These are phyloP conservation scores for Candida glucosophila DNA, from an alignment of 1,139 yeast genomes.

Conservation along the genomic window DNA sequence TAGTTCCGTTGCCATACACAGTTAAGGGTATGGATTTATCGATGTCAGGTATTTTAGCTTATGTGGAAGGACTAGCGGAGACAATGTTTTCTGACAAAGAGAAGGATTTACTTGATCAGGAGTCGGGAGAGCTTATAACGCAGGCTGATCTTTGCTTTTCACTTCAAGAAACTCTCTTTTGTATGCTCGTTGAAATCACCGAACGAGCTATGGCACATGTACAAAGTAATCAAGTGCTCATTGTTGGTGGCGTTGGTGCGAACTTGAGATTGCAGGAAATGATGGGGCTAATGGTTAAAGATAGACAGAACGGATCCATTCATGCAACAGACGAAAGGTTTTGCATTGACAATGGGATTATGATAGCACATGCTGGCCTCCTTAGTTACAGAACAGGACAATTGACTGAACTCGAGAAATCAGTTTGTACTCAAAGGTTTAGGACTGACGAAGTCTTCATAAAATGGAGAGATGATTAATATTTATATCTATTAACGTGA, in stretches of 20 bases:
- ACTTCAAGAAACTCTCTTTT: slow-evolving; percentile 82
- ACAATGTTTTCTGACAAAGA: slow-evolving; percentile 52
- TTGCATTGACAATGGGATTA: slow-evolving; percentile 94
- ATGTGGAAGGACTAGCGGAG: slow-evolving; percentile 71
- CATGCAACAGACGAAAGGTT: slow-evolving; percentile 95
- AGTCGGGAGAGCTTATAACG: slow-evolving; percentile 52
- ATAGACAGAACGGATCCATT: slow-evolving; percentile 70
- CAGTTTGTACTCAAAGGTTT: slow-evolving; percentile 88
- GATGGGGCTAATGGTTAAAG: slow-evolving; percentile 92
- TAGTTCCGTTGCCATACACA: slow-evolving; percentile 82
- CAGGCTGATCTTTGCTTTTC: slow-evolving; percentile 89
- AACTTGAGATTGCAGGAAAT: slow-evolving; percentile 85
- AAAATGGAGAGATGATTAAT: slow-evolving; percentile 67
- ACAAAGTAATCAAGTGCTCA: slow-evolving; percentile 76
- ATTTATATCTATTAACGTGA: slow-evolving; percentile 1
- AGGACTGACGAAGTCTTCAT: slow-evolving; percentile 90
- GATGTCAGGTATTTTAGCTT: slow-evolving; percentile 90
- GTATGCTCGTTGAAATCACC: slow-evolving; percentile 96
- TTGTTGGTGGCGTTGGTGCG: slow-evolving; percentile 98
- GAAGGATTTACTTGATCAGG: slow-evolving; percentile 39
- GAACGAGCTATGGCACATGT: slow-evolving; percentile 99
- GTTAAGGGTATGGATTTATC: slow-evolving; percentile 98
- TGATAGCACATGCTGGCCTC: slow-evolving; percentile 98
- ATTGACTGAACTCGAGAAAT: slow-evolving; percentile 48
- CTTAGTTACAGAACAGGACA: slow-evolving; percentile 80